A percentile compares a stretch with the other conserved stretches of the same genome.
Conservation (phyloP, 768 basidiomycete genomes). For the Candolleomyces efflorescens region DNA sequence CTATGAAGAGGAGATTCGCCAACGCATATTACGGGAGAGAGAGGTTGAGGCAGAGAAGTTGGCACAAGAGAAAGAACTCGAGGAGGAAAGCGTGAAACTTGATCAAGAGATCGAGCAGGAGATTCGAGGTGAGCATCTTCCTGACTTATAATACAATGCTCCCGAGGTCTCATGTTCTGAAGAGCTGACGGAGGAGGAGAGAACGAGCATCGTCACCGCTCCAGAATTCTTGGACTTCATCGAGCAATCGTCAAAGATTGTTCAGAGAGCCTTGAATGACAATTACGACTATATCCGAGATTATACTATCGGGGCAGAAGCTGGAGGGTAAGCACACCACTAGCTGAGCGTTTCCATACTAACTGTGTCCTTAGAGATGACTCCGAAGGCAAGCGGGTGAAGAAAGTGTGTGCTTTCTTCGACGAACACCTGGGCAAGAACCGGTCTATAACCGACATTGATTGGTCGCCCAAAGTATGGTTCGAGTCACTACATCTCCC, state of each 20-base stretch:
- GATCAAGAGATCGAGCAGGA: constrained; percentile 86
- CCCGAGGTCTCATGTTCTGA: neutral
- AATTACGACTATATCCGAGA: constrained; percentile 96
- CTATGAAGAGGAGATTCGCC: constrained; percentile 72
- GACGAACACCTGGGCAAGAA: constrained; percentile 92
- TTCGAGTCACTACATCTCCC: neutral
- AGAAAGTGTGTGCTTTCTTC: constrained; percentile 90
- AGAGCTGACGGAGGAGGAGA: constrained; percentile 89
- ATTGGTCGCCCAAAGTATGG: constrained; percentile 94
- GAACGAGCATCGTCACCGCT: constrained; percentile 73
- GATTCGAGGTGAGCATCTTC: constrained; percentile 55
- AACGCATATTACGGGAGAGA: constrained; percentile 61
- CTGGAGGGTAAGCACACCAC: constrained; percentile 58
- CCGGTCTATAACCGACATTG: constrained; percentile 91
- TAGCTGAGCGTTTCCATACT: neutral
- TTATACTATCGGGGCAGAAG: constrained; percentile 87
- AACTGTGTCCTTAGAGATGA: constrained; percentile 58
- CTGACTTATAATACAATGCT: neutral
- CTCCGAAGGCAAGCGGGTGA: constrained; percentile 84
- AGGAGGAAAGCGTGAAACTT: constrained; percentile 78
- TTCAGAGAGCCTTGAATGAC: constrained; percentile 92
- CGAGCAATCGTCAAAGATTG: constrained; percentile 90
- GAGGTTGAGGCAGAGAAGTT: constrained; percentile 58
- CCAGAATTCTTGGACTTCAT: constrained; percentile 94
- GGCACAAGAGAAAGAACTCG: constrained; percentile 70